Conservation (phyloP, 2,329 filamentous ascomycete species). For the Kalmusia sp. region DNA sequence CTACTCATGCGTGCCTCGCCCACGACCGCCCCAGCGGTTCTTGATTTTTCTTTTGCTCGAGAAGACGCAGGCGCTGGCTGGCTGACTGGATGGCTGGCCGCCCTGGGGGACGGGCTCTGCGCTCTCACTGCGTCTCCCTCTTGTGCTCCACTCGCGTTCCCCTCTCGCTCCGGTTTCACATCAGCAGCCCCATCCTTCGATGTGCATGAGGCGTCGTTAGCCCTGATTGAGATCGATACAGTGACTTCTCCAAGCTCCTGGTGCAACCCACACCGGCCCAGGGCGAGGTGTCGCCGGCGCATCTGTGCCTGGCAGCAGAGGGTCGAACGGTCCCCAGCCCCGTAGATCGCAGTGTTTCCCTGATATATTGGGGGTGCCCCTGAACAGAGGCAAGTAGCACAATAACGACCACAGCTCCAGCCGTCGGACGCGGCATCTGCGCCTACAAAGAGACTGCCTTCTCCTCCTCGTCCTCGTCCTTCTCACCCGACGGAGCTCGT, state of each 20-base stretch:
- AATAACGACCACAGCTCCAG: slow-evolving; percentile 47
- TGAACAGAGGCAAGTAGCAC: slow-evolving; percentile 45
- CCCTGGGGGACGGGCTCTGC: too few relatives aligned
- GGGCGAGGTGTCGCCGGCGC: too few relatives aligned
- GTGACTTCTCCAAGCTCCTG: slow-evolving; percentile 36
- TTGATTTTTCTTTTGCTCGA: slow-evolving; percentile 46
- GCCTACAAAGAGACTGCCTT: slow-evolving; percentile 40
- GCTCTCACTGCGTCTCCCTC: slow-evolving; percentile 31
- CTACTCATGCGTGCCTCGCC: slow-evolving; percentile 20
- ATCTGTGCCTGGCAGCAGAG: slow-evolving; percentile 49
- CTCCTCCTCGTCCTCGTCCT: too few relatives aligned
- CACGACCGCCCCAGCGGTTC: too few relatives aligned
- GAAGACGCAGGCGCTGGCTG: slow-evolving; percentile 35
- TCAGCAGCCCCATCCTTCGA: slow-evolving; percentile 43
- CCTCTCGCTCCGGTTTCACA: slow-evolving; percentile 44
- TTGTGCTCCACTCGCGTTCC: slow-evolving; percentile 45
- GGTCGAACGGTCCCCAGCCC: slow-evolving; percentile 38
- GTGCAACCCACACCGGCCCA: slow-evolving; percentile 47
- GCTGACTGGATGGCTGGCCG: slow-evolving; percentile 35
- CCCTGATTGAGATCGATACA: slow-evolving; percentile 44
- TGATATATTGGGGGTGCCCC: slow-evolving; percentile 50
- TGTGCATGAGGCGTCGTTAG: slow-evolving; percentile 48
- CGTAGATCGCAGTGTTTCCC: slow-evolving; percentile 42
- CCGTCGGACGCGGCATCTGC: slow-evolving; percentile 40
- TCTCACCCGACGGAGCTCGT: slow-evolving; percentile 41